phyloP scores from a whole-genome alignment of 352 stramenopile genomes.

The Phytophthora pisi region DNA sequence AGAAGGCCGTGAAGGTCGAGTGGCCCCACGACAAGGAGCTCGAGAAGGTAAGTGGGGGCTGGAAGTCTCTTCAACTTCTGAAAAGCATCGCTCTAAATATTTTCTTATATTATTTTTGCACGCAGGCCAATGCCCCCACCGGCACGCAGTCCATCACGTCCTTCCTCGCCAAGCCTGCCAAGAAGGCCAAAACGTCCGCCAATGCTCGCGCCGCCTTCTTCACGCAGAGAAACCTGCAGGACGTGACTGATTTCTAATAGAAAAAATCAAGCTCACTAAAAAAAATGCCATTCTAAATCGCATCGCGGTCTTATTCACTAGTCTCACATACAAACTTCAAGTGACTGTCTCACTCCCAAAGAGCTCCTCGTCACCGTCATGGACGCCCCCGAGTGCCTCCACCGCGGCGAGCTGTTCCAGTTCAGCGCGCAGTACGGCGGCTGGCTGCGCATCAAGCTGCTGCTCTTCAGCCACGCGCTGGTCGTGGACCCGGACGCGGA shows the following conservation, averaged over 20 bases:
- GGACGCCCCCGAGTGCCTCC: constrained; percentile 43
- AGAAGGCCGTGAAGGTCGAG: constrained; percentile 63
- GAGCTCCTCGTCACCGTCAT: background rate
- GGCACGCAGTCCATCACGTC: constrained; percentile 84
- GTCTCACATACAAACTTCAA: constrained; percentile 15
- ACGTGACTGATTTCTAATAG: constrained; percentile 71
- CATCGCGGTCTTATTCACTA: background rate
- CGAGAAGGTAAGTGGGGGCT: constrained; percentile 43
- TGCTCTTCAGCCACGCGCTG: constrained; percentile 53
- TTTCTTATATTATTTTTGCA: background rate
- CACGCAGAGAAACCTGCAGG: constrained; percentile 53
- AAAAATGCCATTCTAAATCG: background rate
- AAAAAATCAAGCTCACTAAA: background rate
- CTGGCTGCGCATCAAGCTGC: constrained; percentile 52
- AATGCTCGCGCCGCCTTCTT: constrained; percentile 57
- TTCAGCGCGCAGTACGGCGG: constrained; percentile 60
- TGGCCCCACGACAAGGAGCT: constrained; percentile 77
- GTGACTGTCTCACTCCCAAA: background rate
- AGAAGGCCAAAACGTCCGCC: constrained; percentile 26
- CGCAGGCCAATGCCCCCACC: constrained; percentile 53
- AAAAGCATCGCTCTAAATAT: background rate
- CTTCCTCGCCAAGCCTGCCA: constrained; percentile 55
- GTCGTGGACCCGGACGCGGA: constrained; percentile 58
- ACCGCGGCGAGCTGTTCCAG: constrained; percentile 49
- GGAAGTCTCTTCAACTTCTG: too few species aligned